Evolutionary conservation across 768 basidiomycete genomes (phyloP), one percentile per base, ranked within the genome.

Genomic region (Naematelia aurantialba): DNA sequence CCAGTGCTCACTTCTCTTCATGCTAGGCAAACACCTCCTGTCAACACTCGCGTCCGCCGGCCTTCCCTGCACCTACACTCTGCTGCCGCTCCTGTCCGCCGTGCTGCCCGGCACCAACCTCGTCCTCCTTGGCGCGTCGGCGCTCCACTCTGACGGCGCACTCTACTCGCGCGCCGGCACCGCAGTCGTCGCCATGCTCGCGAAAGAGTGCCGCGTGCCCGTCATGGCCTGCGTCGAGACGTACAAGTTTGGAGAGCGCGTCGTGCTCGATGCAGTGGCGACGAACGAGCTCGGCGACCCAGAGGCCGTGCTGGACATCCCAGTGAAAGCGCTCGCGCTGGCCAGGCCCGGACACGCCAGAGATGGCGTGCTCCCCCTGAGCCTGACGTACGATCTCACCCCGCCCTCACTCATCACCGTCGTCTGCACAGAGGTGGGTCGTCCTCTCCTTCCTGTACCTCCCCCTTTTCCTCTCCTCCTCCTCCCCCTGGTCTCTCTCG

Each of bases 161-260:
- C 89, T 98, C 2, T 94, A 88, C 74, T 89, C 91, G 11, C 83
- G 96, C 52, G 91, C 92, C 0, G 96, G 96, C 25, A 98, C 93
- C 2, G 94, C 94, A 0, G 83, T 92, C 67, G 91, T 98, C 4
- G 90, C 93, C 1, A 94, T 98, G 93, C 86, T 97, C 82, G 89
- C 91, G 1, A 90, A 89, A 76, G 84, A 85, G 48, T 84, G 87
- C 68, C 86, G 85, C 22, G 88, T 97, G 0, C 94, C 96, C 3
- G 92, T 98, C 5, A 85, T 99, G 31, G 91, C 96, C 24, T 97
- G 92, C 64, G 96, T 93, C 68, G 96, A 98, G 79, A 99, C 96
- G 3, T 98, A 98, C 80, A 99, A 99, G 77, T 98, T 93, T 70
- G 89, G 89, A 17, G 94, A 98, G 67, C 85, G 85, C 30, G 87